Percentiles rank a stretch among this genome's conserved stretches.
Evolutionary conservation across 164 flowering plant species (phyloP).

Genomic region (Macadamia integrifolia): DNA sequence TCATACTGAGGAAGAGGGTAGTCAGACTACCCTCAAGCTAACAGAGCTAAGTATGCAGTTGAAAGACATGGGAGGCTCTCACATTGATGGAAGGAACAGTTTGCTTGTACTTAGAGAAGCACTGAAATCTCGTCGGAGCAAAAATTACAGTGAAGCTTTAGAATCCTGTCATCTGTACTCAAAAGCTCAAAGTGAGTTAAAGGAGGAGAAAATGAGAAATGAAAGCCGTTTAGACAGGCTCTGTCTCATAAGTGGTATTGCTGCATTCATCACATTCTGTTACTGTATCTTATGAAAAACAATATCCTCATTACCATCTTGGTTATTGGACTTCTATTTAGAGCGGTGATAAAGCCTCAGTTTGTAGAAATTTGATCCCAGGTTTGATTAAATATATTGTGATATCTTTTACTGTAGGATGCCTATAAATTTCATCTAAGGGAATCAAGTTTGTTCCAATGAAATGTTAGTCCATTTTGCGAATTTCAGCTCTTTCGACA

Average conservation of each 20-base stretch:
- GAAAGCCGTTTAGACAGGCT: conserved; percentile 73
- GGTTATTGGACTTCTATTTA: neutral
- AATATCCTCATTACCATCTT: neutral
- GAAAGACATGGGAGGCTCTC: conserved; percentile 88
- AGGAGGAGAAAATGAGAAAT: conserved; percentile 87
- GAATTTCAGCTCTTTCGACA: too few species aligned
- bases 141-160: conserved; percentile 68
- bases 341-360: neutral
- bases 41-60: conserved; percentile 85
- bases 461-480: too few species aligned
- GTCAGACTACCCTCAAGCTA: conserved; percentile 50
- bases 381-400: neutral
- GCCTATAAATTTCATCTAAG: neutral
- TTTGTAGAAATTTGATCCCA: neutral
- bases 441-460: neutral
- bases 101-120: conserved; percentile 78
- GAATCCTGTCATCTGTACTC: conserved; percentile 75
- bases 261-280: conserved; percentile 60
- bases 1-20: conserved; percentile 32
- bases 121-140: conserved; percentile 66
- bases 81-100: conserved; percentile 84
- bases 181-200: conserved; percentile 64
- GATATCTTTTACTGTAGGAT: neutral
- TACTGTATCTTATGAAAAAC: conserved; percentile 45
- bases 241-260: conserved; percentile 72